Conservation (phyloP, 768 basidiomycete species). For the Leccinum obscurum region DNA sequence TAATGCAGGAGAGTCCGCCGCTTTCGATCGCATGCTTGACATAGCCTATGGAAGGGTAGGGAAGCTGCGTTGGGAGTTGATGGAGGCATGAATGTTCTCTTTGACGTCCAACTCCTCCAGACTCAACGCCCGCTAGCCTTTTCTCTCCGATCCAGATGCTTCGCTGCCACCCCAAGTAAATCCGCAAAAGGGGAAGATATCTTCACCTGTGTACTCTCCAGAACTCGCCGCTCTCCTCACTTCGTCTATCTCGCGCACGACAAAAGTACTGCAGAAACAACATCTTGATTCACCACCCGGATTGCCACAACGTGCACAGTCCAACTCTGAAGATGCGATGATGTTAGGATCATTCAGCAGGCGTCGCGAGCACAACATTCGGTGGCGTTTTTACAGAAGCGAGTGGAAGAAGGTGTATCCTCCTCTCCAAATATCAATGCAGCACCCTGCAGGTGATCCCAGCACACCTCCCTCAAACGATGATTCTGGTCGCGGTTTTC, state of each 20-base stretch:
- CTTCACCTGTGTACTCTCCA: conserved; percentile 65
- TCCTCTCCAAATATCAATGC: conserved; percentile 54
- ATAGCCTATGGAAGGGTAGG: conserved; percentile 78
- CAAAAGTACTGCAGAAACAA: conserved; percentile 42
- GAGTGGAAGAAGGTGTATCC: conserved; percentile 58
- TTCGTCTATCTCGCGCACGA: conserved; percentile 45
- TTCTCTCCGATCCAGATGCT: conserved; percentile 48
- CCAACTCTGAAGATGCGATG: conserved; percentile 55
- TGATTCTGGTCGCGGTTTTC: conserved; percentile 37
- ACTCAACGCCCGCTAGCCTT: conserved; percentile 43
- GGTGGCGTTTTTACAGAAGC: conserved; percentile 59
- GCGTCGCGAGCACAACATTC: conserved; percentile 71
- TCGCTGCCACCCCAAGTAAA: conserved; percentile 51
- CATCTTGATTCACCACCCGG: conserved; percentile 51
- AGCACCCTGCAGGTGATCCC: conserved; percentile 9
- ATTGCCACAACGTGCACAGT: conserved; percentile 58
- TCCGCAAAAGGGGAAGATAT: conserved; percentile 48
- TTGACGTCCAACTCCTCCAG: background rate
- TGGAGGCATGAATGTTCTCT: conserved; percentile 48
- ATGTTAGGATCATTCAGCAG: conserved; percentile 69
- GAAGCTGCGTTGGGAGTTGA: conserved; percentile 64
- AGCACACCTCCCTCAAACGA: conserved; percentile 13
- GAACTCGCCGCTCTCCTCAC: conserved; percentile 65
- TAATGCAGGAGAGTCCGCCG: conserved; percentile 46
- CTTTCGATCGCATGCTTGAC: conserved; percentile 60